Percentiles rank a stretch among this genome's conserved stretches.
Evolutionary conservation across 2,329 filamentous ascomycete species (phyloP).

Genomic region (Colletotrichum somersetense): DNA sequence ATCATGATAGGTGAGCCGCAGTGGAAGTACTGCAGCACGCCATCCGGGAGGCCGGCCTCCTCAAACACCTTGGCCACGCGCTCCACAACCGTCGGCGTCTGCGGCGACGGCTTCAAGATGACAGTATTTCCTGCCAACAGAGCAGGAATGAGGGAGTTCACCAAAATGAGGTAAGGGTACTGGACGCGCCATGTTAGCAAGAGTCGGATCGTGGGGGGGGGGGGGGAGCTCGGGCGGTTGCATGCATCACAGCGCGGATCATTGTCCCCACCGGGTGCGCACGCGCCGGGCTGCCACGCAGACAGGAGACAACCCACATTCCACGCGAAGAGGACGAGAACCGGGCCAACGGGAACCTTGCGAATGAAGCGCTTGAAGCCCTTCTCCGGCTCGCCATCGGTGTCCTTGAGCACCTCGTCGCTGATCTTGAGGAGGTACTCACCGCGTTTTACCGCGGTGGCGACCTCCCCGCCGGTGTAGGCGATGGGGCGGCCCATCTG

Average conservation of each 20-base stretch:
- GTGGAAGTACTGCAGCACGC: conserved; percentile 94
- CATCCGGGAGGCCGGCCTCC: conserved; percentile 83
- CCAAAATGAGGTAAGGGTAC: conserved; percentile 94
- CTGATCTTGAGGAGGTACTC: conserved; percentile 90
- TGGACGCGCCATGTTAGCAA: conserved; percentile 52
- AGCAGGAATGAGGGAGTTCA: conserved; percentile 94
- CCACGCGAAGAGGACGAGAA: conserved; percentile 94
- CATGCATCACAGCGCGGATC: conserved; percentile 9
- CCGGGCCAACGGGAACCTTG: conserved; percentile 88
- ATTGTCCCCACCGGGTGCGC: not conserved
- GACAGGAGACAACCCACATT: conserved; percentile 73
- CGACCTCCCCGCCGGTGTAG: conserved; percentile 85
- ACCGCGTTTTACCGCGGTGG: conserved; percentile 86
- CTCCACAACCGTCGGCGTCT: conserved; percentile 93
- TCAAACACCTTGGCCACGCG: conserved; percentile 81
- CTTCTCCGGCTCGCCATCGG: conserved; percentile 83
- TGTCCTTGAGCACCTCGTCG: conserved; percentile 81
- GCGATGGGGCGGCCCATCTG: conserved; percentile 96
- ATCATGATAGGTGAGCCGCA: conserved; percentile 83
- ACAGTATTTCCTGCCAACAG: conserved; percentile 90
- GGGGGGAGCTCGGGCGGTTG: conserved; percentile 8
- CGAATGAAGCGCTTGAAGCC: conserved; percentile 93
- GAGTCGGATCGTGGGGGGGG: conserved; percentile 6
- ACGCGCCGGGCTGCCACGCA: not conserved
- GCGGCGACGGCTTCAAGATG: conserved; percentile 93